A percentile compares a stretch with the other conserved stretches of the same genome.
These are phyloP conservation scores for Globisporangium acanthophoron DNA, from an alignment of 352 stramenopile species.

Conservation along the genomic window DNA sequence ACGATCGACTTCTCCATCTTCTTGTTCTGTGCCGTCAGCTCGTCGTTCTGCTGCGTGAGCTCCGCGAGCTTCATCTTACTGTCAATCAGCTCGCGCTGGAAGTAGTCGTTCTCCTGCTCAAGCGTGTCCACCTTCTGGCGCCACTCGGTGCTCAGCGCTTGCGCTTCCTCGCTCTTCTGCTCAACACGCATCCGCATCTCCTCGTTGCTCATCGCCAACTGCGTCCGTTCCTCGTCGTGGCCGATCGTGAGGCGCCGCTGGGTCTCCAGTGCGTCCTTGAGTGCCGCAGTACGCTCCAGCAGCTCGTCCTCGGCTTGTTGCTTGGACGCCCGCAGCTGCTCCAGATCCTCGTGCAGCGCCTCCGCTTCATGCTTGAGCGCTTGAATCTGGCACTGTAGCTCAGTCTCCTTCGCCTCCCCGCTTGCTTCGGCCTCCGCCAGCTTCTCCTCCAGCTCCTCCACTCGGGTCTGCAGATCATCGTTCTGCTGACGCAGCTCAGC, in stretches of 20 bases:
- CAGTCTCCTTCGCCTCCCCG: conserved; percentile 31
- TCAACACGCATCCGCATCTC: conserved; percentile 39
- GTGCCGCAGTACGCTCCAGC: conserved; percentile 27
- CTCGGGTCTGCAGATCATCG: conserved; percentile 43
- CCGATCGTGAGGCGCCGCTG: conserved; percentile 31
- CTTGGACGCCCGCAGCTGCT: conserved; percentile 39
- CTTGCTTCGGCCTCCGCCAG: conserved; percentile 30
- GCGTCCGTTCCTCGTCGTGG: conserved; percentile 39
- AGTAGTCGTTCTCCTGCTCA: conserved; percentile 79
- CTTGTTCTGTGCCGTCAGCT: conserved; percentile 54
- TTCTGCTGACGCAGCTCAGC: conserved; percentile 49
- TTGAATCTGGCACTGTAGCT: conserved; percentile 46
- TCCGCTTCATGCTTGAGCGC: conserved; percentile 47
- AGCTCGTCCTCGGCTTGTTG: conserved; percentile 47
- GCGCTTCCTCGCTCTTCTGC: conserved; percentile 27
- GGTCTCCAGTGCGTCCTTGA: conserved; percentile 40
- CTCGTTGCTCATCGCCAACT: conserved; percentile 44
- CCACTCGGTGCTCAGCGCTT: conserved; percentile 31
- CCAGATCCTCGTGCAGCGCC: conserved; percentile 39
- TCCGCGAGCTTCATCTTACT: conserved; percentile 81
- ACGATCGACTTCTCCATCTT: conserved; percentile 55
- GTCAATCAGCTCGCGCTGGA: conserved; percentile 75
- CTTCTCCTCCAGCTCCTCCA: conserved; percentile 52
- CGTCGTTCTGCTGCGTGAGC: conserved; percentile 68
- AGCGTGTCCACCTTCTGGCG: conserved; percentile 31